Percentiles rank a stretch among this genome's conserved stretches.
phyloP scores from a whole-genome alignment of 106 monocot genomes.

The Ottelia alismoides region DNA sequence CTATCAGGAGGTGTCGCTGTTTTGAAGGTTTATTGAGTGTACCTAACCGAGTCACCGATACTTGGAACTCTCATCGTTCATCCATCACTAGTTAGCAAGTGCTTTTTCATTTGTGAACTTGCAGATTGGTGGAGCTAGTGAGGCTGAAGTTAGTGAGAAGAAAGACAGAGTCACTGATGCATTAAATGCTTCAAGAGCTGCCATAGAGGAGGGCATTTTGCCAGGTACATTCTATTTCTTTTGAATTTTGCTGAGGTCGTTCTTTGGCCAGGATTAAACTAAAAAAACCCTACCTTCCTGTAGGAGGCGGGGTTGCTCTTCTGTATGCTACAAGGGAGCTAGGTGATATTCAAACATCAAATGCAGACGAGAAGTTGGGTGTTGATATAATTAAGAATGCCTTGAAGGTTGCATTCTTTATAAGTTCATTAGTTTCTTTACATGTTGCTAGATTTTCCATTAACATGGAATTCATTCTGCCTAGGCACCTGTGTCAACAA shows the following conservation, averaged over 20 bases:
- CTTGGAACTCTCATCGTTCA: background rate
- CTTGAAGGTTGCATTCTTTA: conserved; percentile 33
- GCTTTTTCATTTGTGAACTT: conserved; percentile 1
- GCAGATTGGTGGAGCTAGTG: conserved; percentile 83
- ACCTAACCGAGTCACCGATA: background rate
- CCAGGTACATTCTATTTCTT: conserved; percentile 51
- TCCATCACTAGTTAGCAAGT: background rate
- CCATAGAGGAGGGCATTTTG: conserved; percentile 80
- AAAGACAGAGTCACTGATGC: conserved; percentile 89
- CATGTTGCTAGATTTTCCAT: background rate
- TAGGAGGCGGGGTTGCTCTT: conserved; percentile 88
- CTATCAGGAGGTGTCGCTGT: conserved; percentile 89
- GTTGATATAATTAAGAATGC: conserved; percentile 75
- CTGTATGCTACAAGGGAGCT: conserved; percentile 62
- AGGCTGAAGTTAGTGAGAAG: conserved; percentile 81
- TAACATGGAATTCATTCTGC: background rate
- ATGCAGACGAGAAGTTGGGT: conserved; percentile 71
- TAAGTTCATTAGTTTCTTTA: background rate
- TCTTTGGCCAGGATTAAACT: no score
- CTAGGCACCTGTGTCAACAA: conserved; percentile 66
- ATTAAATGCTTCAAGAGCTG: conserved; percentile 75
- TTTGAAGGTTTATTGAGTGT: conserved; percentile 47
- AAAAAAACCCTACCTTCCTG: no score
- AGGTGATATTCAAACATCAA: conserved; percentile 46
- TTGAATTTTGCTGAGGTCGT: no score